These are phyloP conservation scores for Barnettozyma vustinii DNA, from an alignment of 805 yeast species.

Conservation along the genomic window DNA sequence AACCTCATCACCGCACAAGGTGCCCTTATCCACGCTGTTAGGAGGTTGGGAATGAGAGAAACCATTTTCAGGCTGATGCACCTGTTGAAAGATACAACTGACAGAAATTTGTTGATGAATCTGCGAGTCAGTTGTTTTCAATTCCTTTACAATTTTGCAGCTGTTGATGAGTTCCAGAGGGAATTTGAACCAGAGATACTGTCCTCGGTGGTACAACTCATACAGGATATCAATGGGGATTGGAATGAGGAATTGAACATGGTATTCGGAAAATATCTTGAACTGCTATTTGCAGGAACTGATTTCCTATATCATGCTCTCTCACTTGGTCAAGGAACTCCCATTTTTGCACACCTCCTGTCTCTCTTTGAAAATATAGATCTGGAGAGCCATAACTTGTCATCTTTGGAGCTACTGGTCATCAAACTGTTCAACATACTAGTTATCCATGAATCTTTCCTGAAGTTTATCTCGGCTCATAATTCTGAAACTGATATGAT, in stretches of 20 bases:
- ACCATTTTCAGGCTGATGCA: constrained; percentile 1
- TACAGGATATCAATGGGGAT: neutral
- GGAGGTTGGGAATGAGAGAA: constrained; percentile 9
- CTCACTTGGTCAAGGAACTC: constrained; percentile 18
- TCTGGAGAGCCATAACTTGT: constrained; percentile 8
- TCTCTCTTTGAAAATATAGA: constrained; percentile 17
- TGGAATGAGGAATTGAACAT: constrained; percentile 6
- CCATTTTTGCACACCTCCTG: constrained; percentile 12
- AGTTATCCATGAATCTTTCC: constrained; percentile 31
- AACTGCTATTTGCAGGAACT: constrained; percentile 10
- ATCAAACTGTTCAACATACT: constrained; percentile 27
- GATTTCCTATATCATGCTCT: constrained; percentile 17
- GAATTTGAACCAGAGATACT: constrained; percentile 7
- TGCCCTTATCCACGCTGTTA: constrained; percentile 21
- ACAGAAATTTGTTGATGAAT: constrained; percentile 1
- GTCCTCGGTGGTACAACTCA: constrained; percentile 8
- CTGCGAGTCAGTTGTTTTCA: constrained; percentile 10
- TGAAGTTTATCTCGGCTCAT: constrained; percentile 23
- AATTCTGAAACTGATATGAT: constrained; percentile 14
- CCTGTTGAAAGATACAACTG: neutral
- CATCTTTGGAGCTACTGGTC: constrained; percentile 18
- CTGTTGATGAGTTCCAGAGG: constrained; percentile 4
- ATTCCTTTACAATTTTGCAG: constrained; percentile 15
- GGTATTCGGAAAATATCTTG: constrained; percentile 14
- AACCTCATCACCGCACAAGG: constrained; percentile 37